Evolutionary conservation across 2,329 filamentous ascomycete genomes (phyloP), one percentile per base, ranked within the genome.

Genomic region (Cordyceps pruinosa): DNA sequence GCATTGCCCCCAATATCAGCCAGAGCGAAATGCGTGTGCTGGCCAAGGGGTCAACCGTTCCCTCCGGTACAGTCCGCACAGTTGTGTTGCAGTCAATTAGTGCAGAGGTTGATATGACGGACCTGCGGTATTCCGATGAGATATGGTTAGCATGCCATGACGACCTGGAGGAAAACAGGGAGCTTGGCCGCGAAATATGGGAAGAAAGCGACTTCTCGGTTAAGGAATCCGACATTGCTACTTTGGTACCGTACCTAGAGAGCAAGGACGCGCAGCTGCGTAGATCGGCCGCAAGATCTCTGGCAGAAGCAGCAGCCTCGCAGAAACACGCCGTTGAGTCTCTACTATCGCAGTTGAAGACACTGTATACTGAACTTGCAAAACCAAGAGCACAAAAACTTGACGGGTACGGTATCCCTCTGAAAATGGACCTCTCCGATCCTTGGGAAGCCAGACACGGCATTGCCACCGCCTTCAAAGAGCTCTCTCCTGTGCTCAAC

Each of bases 71-170:
- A 48, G 91, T 97, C 35, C 84, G 94, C 59, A 90, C 88, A 15
- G 87, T 92, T 5, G 87, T 93, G 8, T 75, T 99, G 41, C 93
- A 97, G 71, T 89, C 89, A 7, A 93, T 97, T 65, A 91, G 91
- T 67, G 84, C 90, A 21, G 92, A 97, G 62, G 85, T 99, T 46
- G 93, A 97, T 69, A 82, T 99, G 76, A 92, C 87, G 57, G 92
- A 97, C 53, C 78, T 92, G 34, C 82, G 86, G 30, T 94, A 91
- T 66, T 94, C 88, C 3, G 87, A 94, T 60, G 89, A 97, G 68
- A 88, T 99, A 23, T 99, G 91, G 91, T 79, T 99, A 42, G 89
- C 89, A 44, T 93, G 86, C 66, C 92, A 99, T 66, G 94, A 99
- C 62, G 90, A 96, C 64, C 84, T 90, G 21, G 84, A 88, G 44